Evolutionary conservation across 1,139 yeast genomes (phyloP), one percentile per base, ranked within the genome.

Genomic region (Nakaseomyces delphensis): DNA sequence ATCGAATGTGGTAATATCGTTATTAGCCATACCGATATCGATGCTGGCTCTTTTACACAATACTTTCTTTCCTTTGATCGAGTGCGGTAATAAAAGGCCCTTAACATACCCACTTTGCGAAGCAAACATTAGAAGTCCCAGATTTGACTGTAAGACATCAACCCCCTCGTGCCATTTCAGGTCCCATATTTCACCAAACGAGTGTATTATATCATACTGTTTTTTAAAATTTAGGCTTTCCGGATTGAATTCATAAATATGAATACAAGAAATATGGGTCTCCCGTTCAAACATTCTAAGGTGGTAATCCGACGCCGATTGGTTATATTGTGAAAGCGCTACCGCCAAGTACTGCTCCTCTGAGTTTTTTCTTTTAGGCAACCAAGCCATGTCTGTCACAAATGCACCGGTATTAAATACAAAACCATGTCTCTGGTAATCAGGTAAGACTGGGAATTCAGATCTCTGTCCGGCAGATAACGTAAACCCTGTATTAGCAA

Each of bases 91-190:
- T 43, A 71, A 71, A 39, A 83, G 57, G 3, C 82, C 56, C 43
- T 79, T 77, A 3, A 79, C 61, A 3, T 67, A 60, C 0, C 94
- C 94, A 57, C 81, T 85, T 36, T 77, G 77, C 51, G 76, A 79
- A 0, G 71, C 67, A 13, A 78, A 79, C 1, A 74, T 73, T 14
- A 82, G 52, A 0, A 75, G 59, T 8, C 79, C 65, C 1, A 64
- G 46, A 0, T 54, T 52, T 8, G 54, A 57, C 4, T 55, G 43
- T 6, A 63, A 50, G 16, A 57, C 45, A 1, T 60, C 35, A 10
- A 43, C 48, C 2, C 63, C 54, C 10, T 68, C 68, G 27, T 71
- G 66, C 83, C 85, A 79, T 39, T 68, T 66, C 45, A 83, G 52
- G 42, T 71, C 65, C 48, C 72, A 62, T 2, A 76, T 66, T 2